Evolutionary conservation across 768 basidiomycete genomes (phyloP).

Genomic region (Tulasnella calospora): DNA sequence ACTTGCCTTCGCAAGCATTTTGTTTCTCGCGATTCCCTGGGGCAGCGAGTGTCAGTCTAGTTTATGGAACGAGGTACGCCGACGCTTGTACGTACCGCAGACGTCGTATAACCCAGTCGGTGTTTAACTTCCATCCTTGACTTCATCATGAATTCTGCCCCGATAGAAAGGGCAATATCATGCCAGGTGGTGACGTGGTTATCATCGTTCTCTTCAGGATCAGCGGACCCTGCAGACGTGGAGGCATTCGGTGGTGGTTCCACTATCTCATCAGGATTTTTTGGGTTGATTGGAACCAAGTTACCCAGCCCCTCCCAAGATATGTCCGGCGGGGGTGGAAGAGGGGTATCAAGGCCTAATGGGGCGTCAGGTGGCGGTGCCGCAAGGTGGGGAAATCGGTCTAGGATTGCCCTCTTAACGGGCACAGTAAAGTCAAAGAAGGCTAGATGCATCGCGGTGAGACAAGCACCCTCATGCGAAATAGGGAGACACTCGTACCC

Average conservation of each 20-base stretch:
- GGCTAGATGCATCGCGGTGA: conserved; percentile 39
- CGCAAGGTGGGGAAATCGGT: conserved; percentile 70
- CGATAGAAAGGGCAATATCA: conserved; percentile 84
- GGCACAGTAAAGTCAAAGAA: conserved; percentile 87
- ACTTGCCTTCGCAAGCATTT: conserved; percentile 86
- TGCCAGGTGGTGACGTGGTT: conserved; percentile 62
- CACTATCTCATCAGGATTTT: not conserved
- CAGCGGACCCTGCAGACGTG: not conserved
- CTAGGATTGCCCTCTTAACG: conserved; percentile 68
- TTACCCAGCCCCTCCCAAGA: conserved; percentile 58
- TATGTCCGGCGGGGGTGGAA: conserved; percentile 61
- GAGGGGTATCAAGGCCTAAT: conserved; percentile 64
- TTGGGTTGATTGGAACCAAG: conserved; percentile 47
- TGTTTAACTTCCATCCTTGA: conserved; percentile 61
- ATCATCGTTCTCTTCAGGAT: conserved; percentile 21
- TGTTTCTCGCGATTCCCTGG: conserved; percentile 87
- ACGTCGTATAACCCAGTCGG: conserved; percentile 86
- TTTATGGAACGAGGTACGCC: not conserved
- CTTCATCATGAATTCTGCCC: conserved; percentile 77
- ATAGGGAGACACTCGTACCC: conserved; percentile 14
- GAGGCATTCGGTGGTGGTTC: not conserved
- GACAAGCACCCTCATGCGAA: not conserved
- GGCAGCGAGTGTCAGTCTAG: not conserved
- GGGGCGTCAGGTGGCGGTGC: conserved; percentile 63
- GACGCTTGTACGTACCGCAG: conserved; percentile 56